Evolutionary conservation across 176 grass and related monocot species (phyloP).

Genomic region (Rhynchospora tenuis): DNA sequence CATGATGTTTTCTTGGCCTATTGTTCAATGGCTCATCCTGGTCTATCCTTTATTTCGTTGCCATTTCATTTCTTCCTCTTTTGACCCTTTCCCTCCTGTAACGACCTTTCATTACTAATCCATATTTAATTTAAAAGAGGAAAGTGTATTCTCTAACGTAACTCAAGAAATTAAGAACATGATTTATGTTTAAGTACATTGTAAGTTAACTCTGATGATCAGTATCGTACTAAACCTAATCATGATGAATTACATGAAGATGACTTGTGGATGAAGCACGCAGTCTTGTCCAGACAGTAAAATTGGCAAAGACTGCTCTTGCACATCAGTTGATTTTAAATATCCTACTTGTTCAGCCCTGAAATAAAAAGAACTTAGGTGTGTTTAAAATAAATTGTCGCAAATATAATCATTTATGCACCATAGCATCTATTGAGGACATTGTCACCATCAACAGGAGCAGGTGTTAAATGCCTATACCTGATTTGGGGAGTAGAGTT

Average conservation of each 20-base stretch:
- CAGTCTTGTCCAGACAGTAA: slow-evolving; percentile 75
- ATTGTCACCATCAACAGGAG: neutral
- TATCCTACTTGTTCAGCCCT: slow-evolving; percentile 79
- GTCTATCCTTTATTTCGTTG: no score
- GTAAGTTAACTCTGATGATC: neutral
- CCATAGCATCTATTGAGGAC: neutral
- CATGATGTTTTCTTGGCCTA: no score
- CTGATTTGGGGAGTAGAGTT: neutral
- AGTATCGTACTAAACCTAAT: neutral
- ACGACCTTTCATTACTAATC: no score
- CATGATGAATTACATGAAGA: neutral
- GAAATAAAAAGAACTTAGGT: slow-evolving; percentile 14
- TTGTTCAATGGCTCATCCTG: no score
- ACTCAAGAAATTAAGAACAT: no score
- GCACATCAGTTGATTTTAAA: slow-evolving; percentile 56
- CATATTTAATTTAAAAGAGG: no score
- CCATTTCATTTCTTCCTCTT: no score
- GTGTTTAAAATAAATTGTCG: neutral
- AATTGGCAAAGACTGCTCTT: slow-evolving; percentile 68
- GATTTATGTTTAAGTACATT: no score
- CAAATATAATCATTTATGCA: neutral
- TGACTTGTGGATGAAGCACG: slow-evolving; percentile 86
- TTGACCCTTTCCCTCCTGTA: no score
- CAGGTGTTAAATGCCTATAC: neutral
- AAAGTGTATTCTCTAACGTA: no score